phyloP scores from a whole-genome alignment of 2,329 filamentous ascomycete genomes.

The Aspergillus fischeri region DNA sequence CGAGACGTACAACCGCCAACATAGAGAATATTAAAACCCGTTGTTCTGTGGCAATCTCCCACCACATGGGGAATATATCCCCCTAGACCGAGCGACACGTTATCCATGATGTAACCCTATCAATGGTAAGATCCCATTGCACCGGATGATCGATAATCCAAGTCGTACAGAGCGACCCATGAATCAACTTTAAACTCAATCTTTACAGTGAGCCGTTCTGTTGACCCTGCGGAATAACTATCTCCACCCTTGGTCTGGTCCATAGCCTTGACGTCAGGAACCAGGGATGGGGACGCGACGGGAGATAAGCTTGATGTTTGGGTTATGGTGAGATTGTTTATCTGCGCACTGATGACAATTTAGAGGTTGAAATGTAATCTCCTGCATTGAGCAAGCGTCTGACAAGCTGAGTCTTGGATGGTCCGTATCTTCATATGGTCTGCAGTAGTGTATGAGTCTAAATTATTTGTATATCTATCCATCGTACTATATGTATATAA shows the following conservation, averaged over 20 bases:
- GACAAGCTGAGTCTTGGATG: too few relatives aligned
- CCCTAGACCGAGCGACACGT: neutral
- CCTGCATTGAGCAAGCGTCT: too few relatives aligned
- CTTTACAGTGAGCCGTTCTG: neutral
- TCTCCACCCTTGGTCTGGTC: neutral
- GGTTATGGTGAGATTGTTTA: neutral
- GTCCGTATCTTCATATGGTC: neutral
- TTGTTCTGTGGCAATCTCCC: neutral
- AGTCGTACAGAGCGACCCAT: neutral
- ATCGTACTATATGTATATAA: neutral
- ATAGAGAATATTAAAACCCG: neutral
- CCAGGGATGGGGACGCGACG: neutral
- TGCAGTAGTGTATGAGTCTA: neutral
- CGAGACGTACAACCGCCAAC: neutral
- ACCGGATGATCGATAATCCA: neutral
- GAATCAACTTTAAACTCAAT: neutral
- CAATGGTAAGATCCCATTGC: neutral
- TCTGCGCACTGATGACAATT: too few relatives aligned
- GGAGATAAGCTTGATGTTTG: neutral
- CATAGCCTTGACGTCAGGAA: neutral
- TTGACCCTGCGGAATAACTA: neutral
- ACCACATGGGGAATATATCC: neutral
- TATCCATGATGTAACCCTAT: neutral
- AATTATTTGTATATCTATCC: neutral
- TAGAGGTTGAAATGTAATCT: too few relatives aligned